phyloP scores from a whole-genome alignment of 192 early-diverging fungal genomes.

The Entomortierella lignicola region DNA sequence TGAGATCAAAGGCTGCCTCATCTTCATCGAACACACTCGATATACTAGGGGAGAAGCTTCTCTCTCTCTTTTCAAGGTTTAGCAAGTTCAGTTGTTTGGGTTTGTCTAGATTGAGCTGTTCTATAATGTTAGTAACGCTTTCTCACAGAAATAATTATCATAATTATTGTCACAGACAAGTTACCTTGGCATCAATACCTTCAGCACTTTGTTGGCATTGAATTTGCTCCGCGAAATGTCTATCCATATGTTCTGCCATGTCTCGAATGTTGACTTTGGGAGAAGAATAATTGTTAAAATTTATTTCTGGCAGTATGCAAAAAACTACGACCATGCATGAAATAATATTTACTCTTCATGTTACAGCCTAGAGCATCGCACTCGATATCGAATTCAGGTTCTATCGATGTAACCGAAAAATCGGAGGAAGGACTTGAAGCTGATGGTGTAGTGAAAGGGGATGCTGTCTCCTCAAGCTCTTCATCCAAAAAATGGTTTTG shows the following conservation, averaged over 20 bases:
- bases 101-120: neutral
- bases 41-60: neutral
- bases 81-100: neutral
- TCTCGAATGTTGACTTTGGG: conserved; percentile 24
- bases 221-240: conserved; percentile 39
- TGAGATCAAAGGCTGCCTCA: too few species aligned
- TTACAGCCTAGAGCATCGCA: conserved; percentile 39
- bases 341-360: conserved; percentile 25
- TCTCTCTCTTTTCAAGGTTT: neutral
- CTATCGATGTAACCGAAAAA: neutral
- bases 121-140: neutral
- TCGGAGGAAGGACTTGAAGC: neutral
- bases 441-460: neutral
- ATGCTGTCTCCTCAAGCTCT: neutral
- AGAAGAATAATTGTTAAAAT: neutral
- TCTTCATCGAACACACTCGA: neutral
- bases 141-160: neutral
- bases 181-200: neutral
- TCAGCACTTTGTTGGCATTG: conserved; percentile 3
- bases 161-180: neutral
- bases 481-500: conserved; percentile 30
- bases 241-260: conserved; percentile 46
- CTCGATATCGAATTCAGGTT: conserved; percentile 9
- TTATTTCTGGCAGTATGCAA: too few species aligned
- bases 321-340: too few species aligned